Base-by-base conservation (phyloP, 352 stramenopile genomes). In the Phytophthora macrochlamydospora region DNA sequence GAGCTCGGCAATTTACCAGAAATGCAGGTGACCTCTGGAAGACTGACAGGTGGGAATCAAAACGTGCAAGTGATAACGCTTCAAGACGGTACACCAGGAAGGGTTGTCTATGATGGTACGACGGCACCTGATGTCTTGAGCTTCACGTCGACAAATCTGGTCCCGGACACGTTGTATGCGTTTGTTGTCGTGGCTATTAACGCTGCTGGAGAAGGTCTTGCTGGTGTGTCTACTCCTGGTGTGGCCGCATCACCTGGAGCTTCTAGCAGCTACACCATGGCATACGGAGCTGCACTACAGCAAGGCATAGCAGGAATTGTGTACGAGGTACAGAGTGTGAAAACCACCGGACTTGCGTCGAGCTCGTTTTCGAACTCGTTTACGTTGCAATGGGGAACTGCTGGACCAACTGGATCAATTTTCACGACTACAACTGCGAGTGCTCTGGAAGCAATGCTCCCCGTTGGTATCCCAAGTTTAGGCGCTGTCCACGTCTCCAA, bases 321-420 rank as follows among this genome's bases (percentile, higher is more conserved):
- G 28, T 97, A 97, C 56, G 97, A 99, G 77, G 92, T 98, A 35
- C 97, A 99, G 76, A 96, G 83, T 13, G 76, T 99, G 12, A 82
- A 68, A 24, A 91, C 90, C 0, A 79, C 24, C 7, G 61, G 52
- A 5, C 46, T 90, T 1, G 73, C 49, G 0, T 18, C 71, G 0
- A 85, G 58, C 4, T 67, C 63, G 4, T 93, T 96, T 24, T 24
- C 18, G 18, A 24, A 24, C 56, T 83, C 73, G 7, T 51, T 96
- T 24, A 46, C 40, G 12, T 13, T 46, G 11, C 66, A 56, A 3
- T 89, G 81, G 71, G 68, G 63, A 24, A 69, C 71, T 30, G 61
- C 57, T 3, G 60, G 70, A 1, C 50, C 69, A 0, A 83, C 90
- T 4, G 71, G 67, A 7, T 59, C 71, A 1, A 88, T 95, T 37